Evolutionary conservation across 2,329 filamentous ascomycete genomes (phyloP).

Genomic region (Clarireedia homoeocarpa): DNA sequence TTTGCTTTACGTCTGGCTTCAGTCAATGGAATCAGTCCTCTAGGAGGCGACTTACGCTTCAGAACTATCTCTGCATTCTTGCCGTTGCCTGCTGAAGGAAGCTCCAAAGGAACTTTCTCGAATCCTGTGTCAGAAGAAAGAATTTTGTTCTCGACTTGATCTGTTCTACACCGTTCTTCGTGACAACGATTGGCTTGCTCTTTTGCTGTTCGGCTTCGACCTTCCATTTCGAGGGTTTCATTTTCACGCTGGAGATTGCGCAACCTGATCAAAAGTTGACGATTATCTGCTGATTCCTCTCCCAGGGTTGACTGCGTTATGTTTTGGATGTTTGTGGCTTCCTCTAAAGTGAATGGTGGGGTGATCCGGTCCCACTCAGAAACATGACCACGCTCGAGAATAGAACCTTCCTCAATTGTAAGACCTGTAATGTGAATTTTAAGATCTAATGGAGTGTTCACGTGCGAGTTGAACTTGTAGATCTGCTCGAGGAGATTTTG

Average conservation of each 20-base stretch:
- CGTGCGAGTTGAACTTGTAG: neutral
- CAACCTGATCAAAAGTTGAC: neutral
- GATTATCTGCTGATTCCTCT: neutral
- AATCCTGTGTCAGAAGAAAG: neutral
- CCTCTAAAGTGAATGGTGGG: neutral
- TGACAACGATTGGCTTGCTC: conserved; percentile 1
- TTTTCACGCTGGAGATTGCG: conserved; percentile 2
- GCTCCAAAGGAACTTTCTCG: no score
- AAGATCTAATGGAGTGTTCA: neutral
- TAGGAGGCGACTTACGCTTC: neutral
- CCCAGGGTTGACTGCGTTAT: neutral
- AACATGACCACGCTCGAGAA: neutral
- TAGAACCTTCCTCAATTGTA: neutral
- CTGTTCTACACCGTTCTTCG: neutral
- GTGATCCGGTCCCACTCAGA: no score
- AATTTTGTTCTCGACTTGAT: neutral
- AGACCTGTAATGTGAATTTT: conserved; percentile 5
- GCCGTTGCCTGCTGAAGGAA: neutral
- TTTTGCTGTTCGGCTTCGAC: conserved; percentile 2
- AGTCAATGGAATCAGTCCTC: neutral
- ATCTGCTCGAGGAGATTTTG: neutral
- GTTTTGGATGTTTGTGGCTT: no score
- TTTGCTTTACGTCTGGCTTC: neutral
- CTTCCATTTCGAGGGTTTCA: conserved; percentile 2
- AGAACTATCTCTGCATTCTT: neutral